Evolutionary conservation across 2,329 filamentous ascomycete genomes (phyloP).

Genomic region (Sclerotinia minor): DNA sequence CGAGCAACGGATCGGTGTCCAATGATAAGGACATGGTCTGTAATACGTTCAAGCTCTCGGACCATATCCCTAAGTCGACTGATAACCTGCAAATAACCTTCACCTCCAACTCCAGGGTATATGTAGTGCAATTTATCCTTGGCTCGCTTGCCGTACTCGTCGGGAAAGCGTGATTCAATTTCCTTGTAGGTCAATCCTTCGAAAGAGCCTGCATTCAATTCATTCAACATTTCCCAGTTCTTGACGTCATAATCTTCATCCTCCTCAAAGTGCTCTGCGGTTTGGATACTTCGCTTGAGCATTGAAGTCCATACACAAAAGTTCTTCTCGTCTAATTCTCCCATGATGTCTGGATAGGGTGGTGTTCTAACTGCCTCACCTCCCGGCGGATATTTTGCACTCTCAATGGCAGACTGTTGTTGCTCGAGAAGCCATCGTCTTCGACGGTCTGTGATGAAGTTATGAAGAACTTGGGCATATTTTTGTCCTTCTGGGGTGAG

Average conservation of each 20-base stretch:
- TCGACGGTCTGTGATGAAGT: constrained; percentile 80
- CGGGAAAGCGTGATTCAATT: constrained; percentile 74
- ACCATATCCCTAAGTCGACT: constrained; percentile 94
- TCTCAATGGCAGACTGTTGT: constrained; percentile 65
- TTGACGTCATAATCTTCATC: constrained; percentile 97
- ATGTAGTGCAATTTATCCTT: constrained; percentile 92
- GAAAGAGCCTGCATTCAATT: constrained; percentile 88
- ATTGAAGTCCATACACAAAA: constrained; percentile 99
- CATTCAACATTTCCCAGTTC: constrained; percentile 96
- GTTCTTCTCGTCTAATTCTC: constrained; percentile 73
- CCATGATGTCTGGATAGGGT: constrained; percentile 82
- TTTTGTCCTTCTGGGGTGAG: constrained; percentile 76
- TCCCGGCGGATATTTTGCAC: constrained; percentile 80
- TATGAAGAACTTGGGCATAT: constrained; percentile 77
- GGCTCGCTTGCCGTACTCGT: constrained; percentile 79
- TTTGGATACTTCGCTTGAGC: constrained; percentile 86
- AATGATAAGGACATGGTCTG: constrained; percentile 89
- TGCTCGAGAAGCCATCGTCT: constrained; percentile 81
- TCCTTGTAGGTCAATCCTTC: constrained; percentile 94
- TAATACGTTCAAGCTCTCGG: constrained; percentile 94
- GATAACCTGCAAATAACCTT: constrained; percentile 96
- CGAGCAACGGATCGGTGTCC: constrained; percentile 90
- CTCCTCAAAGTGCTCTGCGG: constrained; percentile 80
- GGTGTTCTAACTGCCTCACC: constrained; percentile 84
- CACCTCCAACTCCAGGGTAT: constrained; percentile 92